Base-by-base conservation (phyloP, 2,329 filamentous ascomycete species). In the Talaromyces sp. region DNA sequence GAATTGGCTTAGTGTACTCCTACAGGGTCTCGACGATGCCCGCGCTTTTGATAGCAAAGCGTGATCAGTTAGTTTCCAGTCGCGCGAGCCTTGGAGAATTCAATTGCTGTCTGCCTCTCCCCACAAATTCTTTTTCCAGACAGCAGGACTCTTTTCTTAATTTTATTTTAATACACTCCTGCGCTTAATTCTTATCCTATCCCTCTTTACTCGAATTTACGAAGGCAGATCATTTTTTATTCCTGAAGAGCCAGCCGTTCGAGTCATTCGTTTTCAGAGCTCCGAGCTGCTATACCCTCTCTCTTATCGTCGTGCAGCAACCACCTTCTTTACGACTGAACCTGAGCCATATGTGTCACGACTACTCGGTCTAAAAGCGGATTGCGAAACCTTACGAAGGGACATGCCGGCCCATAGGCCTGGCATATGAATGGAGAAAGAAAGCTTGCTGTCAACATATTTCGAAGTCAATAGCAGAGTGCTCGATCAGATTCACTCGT, bases 21-120 rank as follows among this genome's bases (percentile, higher is more conserved):
- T 71, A 73, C 69, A 70, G 71, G 70, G 71, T 74, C 71, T 72
- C 57, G 70, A 68, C 64, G 67, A 70, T 70, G 70, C 70, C 69
- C 71, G 63, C 62, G 33, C 64, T 59, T 62, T 43, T 45, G 53
- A 35, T 35, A 43, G 51, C 28, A 25, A 35, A 43, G 53, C 53
- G 17, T 56, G 22, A 35, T 33, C 41, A 45, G 43, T 33, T 21
- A 8, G 45, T 48, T 28, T 28, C 28, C 31, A 48, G 28, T 58
- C 51, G 33, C 35, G 40, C 56, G 40, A 22, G 10, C 39, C 31
- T 17, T 40, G 28, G 35, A 40, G 31, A 33, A 35, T 13, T 35
- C 33, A 19, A 21, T 56, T 21, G 15, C 22, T 58, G 31, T 21
- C 43, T 54, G 25, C 45, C 15, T 31, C 54, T 28, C 8, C 17